phyloP scores from a whole-genome alignment of 1,139 yeast genomes.

The Yamadazyma siamensis region DNA sequence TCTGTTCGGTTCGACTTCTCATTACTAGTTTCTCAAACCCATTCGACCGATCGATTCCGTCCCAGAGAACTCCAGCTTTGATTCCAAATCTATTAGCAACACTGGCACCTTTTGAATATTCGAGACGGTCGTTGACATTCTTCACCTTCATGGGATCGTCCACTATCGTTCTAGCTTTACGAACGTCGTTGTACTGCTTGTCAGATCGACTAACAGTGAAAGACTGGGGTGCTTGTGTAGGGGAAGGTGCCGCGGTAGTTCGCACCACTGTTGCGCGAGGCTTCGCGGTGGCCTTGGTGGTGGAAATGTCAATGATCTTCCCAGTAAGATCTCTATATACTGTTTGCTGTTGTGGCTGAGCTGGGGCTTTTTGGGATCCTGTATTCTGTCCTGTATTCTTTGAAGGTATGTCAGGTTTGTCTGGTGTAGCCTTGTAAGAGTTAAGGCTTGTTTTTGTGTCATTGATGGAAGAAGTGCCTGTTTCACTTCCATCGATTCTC shows the following conservation, averaged over 20 bases:
- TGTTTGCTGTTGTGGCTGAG: conserved; percentile 17
- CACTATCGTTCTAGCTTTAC: conserved; percentile 32
- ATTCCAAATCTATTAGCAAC: conserved; percentile 75
- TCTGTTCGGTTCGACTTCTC: conserved; percentile 47
- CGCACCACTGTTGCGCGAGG: conserved; percentile 2
- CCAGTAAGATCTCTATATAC: conserved; percentile 43
- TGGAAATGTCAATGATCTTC: conserved; percentile 29
- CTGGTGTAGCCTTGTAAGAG: too few relatives aligned
- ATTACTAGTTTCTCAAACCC: conserved; percentile 80
- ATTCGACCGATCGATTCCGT: conserved; percentile 85
- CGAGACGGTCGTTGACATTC: conserved; percentile 15
- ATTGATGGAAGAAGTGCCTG: too few relatives aligned
- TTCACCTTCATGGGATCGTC: conserved; percentile 65
- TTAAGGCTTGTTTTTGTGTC: background rate
- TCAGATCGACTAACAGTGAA: conserved; percentile 34
- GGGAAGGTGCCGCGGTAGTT: conserved; percentile 14
- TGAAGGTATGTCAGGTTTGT: too few relatives aligned
- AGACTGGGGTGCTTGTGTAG: conserved; percentile 8
- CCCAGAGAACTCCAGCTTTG: conserved; percentile 85
- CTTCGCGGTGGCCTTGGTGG: conserved; percentile 7
- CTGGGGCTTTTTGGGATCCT: too few relatives aligned
- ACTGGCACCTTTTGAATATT: conserved; percentile 43
- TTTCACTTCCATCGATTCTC: conserved; percentile 26
- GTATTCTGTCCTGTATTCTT: background rate
- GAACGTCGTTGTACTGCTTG: conserved; percentile 30